Base-by-base conservation (phyloP, 73 alveolate species). In the Paramecium pentaurelia region DNA sequence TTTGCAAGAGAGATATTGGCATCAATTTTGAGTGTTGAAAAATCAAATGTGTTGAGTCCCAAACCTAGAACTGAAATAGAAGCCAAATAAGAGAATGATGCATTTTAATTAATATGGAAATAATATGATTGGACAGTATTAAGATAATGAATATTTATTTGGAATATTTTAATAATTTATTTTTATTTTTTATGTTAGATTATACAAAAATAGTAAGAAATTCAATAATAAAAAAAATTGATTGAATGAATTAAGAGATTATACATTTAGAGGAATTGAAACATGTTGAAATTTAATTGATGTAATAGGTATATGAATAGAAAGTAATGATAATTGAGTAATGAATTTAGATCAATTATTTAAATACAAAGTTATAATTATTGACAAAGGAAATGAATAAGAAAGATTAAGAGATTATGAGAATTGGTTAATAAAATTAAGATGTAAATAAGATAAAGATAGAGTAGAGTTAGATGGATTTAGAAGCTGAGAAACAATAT, bases 1-100 rank as follows among this genome's bases (percentile, higher is more conserved):
- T 89, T 89, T 73, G 94, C 94, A 8, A 77, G 88, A 71, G 94
- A 89, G 77, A 71, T 89, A 6, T 47, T 89, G 20, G 86, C 92
- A 27, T 71, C 86, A 18, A 54, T 89, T 4, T 45, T 89, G 75
- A 73, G 75, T 40, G 44, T 89, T 8, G 92, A 89, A 9, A 89
- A 89, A 73, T 49, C 60, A 18, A 34, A 45, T 47, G 94, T 89
- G 45, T 28, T 71, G 12, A 47, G 84, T 71, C 94, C 94, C 4
- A 64, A 68, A 47, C 51, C 28, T 9, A 83, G 92, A 40, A 40
- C 90, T 22, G 68, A 45, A 12, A 49, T 71, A 28, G 77, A 89
- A 51, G 71, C 75, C 36, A 34, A 40, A 32, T 34, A 68, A 45
- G 42, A 58, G 34, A 71, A 89, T n/a, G 94, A 89, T 2, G 27